Evolutionary conservation across 108 stramenopile genomes (phyloP), one percentile per base, ranked within the genome.

Genomic region (Conticribra guillardii): DNA sequence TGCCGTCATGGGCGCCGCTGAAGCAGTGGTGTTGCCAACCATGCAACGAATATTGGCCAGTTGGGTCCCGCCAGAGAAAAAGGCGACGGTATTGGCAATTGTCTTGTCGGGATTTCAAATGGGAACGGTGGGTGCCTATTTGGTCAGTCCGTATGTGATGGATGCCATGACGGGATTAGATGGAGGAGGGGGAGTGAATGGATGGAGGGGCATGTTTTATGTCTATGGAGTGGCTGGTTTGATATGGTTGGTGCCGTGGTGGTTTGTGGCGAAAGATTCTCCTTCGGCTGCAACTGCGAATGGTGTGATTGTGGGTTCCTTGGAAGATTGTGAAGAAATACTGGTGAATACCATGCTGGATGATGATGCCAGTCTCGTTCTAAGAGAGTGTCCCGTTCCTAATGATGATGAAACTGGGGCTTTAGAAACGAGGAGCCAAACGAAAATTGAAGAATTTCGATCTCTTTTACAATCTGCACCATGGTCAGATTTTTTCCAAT

Each of bases 91-190:
- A 22, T 50, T 93, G 46, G 85, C 91, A 5, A 82, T 76, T 33
- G 78, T 96, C 22, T 84, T 88, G 57, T 75, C 88, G 32, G 89
- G 89, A 7, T 91, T 96, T 69, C 89, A 89, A 59, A 44, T 80
- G 30, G 96, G 96, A 17, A 94, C 92, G 8, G 82, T 96, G 28
- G 16, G 76, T 54, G 93, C 96, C 0, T 96, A 96, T 76, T 33
- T 85, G 15, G 51, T 87, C 14, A 87, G 87, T 57, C 96, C 96
- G 4, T 21, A 55, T 2, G 61, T 96, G 27, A 85, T 96, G 62
- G 85, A 87, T 51, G 32, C 45, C 8, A 77, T 82, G 77, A 32
- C 45, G 31, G 82, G 78, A 16, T 46, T 76, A 21, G 75, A 76
- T 71, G 69, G 75, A 17, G 48, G 62, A 44, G 76, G 50, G 29